These are phyloP conservation scores for Blastomyces parvus DNA, from an alignment of 2,329 filamentous ascomycete species.

Conservation along the genomic window DNA sequence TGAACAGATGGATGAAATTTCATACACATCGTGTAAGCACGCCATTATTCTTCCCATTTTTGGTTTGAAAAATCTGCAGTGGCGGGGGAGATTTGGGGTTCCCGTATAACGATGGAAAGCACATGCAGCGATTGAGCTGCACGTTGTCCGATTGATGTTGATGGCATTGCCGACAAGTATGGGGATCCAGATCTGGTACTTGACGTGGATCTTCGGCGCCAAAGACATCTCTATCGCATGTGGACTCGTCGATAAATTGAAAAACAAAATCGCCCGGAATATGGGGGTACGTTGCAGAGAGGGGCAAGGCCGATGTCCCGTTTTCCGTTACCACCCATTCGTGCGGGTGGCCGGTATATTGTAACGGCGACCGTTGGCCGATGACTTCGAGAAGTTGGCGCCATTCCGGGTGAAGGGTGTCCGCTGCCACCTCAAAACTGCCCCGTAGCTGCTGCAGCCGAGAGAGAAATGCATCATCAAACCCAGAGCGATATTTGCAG, in stretches of 20 bases:
- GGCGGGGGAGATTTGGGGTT: slow-evolving; percentile 34
- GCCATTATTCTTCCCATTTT: slow-evolving; percentile 47
- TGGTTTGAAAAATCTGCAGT: slow-evolving; percentile 46
- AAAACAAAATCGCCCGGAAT: slow-evolving; percentile 18
- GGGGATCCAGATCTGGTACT: slow-evolving; percentile 25
- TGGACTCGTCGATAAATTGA: slow-evolving; percentile 35
- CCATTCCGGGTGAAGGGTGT: slow-evolving; percentile 47
- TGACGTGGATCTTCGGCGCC: slow-evolving; percentile 43
- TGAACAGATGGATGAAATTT: background rate
- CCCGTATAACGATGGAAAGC: slow-evolving; percentile 47
- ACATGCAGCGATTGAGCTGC: slow-evolving; percentile 42
- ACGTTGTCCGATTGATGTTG: slow-evolving; percentile 44
- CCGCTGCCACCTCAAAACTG: slow-evolving; percentile 45
- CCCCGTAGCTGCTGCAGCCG: slow-evolving; percentile 38
- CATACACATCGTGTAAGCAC: slow-evolving; percentile 28
- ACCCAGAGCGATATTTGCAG: slow-evolving; percentile 51
- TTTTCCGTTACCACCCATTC: slow-evolving; percentile 19
- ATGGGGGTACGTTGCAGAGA: slow-evolving; percentile 19
- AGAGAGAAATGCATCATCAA: slow-evolving; percentile 43
- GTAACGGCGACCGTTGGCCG: slow-evolving; percentile 14
- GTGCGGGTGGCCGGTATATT: slow-evolving; percentile 21
- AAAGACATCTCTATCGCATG: slow-evolving; percentile 43
- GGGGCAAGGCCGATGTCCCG: slow-evolving; percentile 11
- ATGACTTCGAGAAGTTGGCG: slow-evolving; percentile 34
- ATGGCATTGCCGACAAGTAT: slow-evolving; percentile 39